Evolutionary conservation across 1,284 basidiomycete species (phyloP).

Genomic region (Inonotus hispidus): DNA sequence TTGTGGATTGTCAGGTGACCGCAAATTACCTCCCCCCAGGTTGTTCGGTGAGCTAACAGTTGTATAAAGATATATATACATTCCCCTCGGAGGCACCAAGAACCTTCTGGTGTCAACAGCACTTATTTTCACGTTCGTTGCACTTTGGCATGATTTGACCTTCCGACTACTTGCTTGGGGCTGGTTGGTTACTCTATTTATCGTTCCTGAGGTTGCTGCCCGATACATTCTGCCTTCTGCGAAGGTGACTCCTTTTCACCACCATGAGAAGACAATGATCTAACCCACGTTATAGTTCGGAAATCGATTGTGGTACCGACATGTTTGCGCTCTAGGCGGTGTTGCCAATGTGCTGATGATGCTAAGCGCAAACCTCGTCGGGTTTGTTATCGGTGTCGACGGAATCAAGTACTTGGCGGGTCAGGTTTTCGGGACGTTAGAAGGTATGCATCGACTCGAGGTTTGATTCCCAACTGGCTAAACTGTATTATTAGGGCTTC

Average conservation of each 20-base stretch:
- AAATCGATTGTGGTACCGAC: slow-evolving; percentile 74
- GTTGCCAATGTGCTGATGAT: slow-evolving; percentile 86
- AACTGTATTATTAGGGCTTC: slow-evolving; percentile 42
- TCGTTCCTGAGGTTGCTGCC: slow-evolving; percentile 80
- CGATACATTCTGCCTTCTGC: slow-evolving; percentile 53
- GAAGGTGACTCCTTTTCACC: slow-evolving; percentile 45
- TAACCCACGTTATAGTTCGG: slow-evolving; percentile 50
- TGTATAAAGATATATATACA: slow-evolving; percentile 83
- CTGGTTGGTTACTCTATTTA: slow-evolving; percentile 90
- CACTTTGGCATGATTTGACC: slow-evolving; percentile 95
- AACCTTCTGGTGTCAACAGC: slow-evolving; percentile 64
- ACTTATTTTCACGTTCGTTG: slow-evolving; percentile 96
- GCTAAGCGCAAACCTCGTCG: slow-evolving; percentile 92
- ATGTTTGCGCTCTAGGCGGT: slow-evolving; percentile 79
- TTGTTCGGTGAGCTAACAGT: slow-evolving; percentile 2
- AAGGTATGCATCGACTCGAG: slow-evolving; percentile 43
- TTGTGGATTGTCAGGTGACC: slow-evolving; percentile 86
- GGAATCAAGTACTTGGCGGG: slow-evolving; percentile 70
- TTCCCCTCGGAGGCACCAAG: slow-evolving; percentile 83
- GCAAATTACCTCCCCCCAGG: slow-evolving; percentile 6
- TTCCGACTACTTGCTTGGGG: slow-evolving; percentile 92
- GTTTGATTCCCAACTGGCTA: slow-evolving; percentile 13
- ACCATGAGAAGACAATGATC: not conserved
- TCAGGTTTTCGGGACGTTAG: slow-evolving; percentile 59
- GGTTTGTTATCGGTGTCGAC: slow-evolving; percentile 90